Evolutionary conservation across 106 monocot genomes (phyloP), one percentile per base, ranked within the genome.

Genomic region (Dendrobium huoshanense): DNA sequence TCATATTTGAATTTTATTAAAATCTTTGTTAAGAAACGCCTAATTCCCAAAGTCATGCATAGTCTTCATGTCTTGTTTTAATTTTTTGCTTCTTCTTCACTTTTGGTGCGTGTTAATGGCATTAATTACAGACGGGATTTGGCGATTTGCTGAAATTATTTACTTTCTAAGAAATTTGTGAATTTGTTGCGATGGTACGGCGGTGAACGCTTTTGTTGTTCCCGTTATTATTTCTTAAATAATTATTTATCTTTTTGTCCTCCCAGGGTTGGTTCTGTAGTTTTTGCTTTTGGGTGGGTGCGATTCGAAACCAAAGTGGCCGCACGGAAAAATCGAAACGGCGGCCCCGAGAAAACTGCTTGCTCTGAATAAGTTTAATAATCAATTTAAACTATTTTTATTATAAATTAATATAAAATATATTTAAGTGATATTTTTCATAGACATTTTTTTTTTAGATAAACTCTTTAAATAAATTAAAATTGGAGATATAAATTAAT

Each of bases 51-150:
- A 73, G 70, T 70, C 70, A 70, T 37, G 70, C 70, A 37, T 31
- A 44, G 16, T 22, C 74, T 18, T 41, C 20, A 19, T 73, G 41
- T 6, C 3, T 17, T 73, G 19, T 13, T 58, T 58, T 58, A 58
- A 58, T 18, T 58, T 58, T 51, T 40, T 29, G 2, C 72, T 40
- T 72, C 72, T 15, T 40, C 72, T 72, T 74, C 29, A n/a, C n/a
- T 74, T 74, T 44, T 74, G 41, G 72, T 16, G 74, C 4, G 74
- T 74, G 43, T 74, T 42, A 74, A 74, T 74, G 74, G 41, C 74
- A 74, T 74, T 74, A 74, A 74, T 44, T 70, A n/a, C 74, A 20
- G 42, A 20, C 5, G 40, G 74, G 74, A 74, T 74, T 74, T 74
- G 74, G 40, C 40, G 74, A 74, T 74, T 74, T 44, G 74, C 43